phyloP scores from a whole-genome alignment of 345 rosid species.

The Nasturtium officinale region DNA sequence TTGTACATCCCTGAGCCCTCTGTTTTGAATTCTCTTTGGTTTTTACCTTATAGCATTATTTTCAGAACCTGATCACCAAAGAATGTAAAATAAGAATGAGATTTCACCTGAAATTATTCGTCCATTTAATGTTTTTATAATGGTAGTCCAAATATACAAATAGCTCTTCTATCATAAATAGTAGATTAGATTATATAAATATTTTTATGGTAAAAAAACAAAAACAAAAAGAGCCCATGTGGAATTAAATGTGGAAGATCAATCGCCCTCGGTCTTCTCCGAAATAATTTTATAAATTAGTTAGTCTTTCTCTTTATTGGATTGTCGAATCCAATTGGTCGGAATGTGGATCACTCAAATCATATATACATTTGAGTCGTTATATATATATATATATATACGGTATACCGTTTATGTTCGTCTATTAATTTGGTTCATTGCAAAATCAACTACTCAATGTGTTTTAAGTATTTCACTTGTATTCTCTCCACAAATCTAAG shows the following conservation, averaged over 20 bases:
- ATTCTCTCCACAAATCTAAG: no score
- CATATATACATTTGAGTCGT: not conserved
- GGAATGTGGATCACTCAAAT: conserved; percentile 22
- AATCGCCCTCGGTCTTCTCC: not conserved
- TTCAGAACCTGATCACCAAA: conserved; percentile 3
- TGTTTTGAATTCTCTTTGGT: conserved; percentile 4
- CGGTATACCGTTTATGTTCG: not conserved
- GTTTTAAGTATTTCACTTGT: no score
- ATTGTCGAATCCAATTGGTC: conserved; percentile 23
- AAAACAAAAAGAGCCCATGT: conserved; percentile 16
- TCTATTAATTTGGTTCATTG: not conserved
- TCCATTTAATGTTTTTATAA: not conserved
- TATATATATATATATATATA: not conserved
- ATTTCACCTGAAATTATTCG: conserved; percentile 15
- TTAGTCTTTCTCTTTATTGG: conserved; percentile 28
- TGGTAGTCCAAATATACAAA: conserved; percentile 1
- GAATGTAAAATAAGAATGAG: conserved; percentile 21
- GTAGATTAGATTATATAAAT: not conserved
- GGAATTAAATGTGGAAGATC: conserved; percentile 5
- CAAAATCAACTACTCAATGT: not conserved
- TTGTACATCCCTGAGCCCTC: not conserved
- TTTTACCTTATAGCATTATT: not conserved
- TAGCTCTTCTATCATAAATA: not conserved
- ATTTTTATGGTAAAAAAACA: not conserved
- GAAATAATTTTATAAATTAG: conserved; percentile 16